Base-by-base conservation (phyloP, 192 early-diverging fungal genomes). In the Thamnidium elegans region DNA sequence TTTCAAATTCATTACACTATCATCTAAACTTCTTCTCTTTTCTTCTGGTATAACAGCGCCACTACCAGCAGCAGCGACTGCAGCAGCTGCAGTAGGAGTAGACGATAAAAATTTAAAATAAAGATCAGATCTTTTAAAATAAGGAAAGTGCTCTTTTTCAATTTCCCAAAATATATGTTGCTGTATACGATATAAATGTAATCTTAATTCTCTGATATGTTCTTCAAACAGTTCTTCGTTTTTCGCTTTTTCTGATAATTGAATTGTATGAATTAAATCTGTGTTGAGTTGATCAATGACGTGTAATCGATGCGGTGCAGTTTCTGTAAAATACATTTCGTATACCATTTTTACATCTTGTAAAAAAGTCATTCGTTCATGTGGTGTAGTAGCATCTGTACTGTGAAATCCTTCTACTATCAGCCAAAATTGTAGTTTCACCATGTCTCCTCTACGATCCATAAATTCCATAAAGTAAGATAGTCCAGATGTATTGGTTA, bases 391-490 rank as follows among this genome's bases (percentile, higher is more conserved):
- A 20, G 63, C 51, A 19, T 61, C 65, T 42, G 44, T 44, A 60
- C 56, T 47, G 47, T 82, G 72, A 26, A 87, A 77, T 21, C 86
- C 84, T 65, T 91, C 86, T 14, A 91, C 80, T 55, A 86, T 79
- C 26, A 91, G 65, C 89, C 90, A 92, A 62, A 90, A 91, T 56
- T 90, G 86, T 3, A 91, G 79, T 30, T 86, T 74, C 6, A 81
- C 65, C 70, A 85, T 79, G 59, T 78, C 74, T 3, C 85, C 87
- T 11, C 78, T 79, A 19, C 83, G 78, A 67, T 94, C 90, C 86
- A 89, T 86, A 70, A 87, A 91, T 70, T 91, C 92, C 65, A 86
- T 87, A 74, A 94, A 91, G 47, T 86, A 89, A 0, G 88, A 87
- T 5, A 92, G 65, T 3, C 88, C 80, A 0, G 82, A 62, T 0